phyloP scores from a whole-genome alignment of 2,329 filamentous ascomycete genomes.

The Aspergillus brasiliensis region DNA sequence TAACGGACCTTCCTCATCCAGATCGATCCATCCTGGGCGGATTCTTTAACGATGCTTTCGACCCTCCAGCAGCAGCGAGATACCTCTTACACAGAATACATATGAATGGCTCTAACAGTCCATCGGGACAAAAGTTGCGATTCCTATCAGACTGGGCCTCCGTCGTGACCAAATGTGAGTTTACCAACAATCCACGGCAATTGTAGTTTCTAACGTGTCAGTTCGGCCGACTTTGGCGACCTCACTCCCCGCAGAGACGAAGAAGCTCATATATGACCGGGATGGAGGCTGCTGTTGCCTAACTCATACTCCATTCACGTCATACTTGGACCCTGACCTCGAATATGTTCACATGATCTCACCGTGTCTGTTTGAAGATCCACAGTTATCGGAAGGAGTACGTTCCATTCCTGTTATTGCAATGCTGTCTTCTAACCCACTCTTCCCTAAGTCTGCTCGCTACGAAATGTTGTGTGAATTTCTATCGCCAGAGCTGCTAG shows the following conservation, averaged over 20 bases:
- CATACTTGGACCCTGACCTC: background rate
- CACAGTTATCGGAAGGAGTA: background rate
- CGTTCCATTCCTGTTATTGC: background rate
- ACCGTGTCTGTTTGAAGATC: background rate
- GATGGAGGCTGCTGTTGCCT: conserved; percentile 21
- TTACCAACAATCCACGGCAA: no score
- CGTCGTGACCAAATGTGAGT: no score
- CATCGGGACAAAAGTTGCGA: no score
- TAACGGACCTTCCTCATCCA: conserved; percentile 19
- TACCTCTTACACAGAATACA: no score
- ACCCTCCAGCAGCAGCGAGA: no score
- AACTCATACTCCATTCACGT: conserved; percentile 6
- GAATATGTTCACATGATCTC: conserved; percentile 1
- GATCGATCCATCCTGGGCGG: conserved; percentile 19
- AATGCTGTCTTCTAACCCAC: background rate
- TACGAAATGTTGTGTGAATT: background rate
- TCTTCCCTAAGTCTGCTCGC: no score
- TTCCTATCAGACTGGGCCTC: no score
- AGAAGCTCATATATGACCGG: conserved; percentile 16
- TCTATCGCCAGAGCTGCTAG: background rate
- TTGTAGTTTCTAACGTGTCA: no score
- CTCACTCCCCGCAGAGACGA: conserved; percentile 8
- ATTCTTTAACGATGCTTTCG: no score
- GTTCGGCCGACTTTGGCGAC: conserved; percentile 16
- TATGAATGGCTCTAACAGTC: no score